phyloP scores from a whole-genome alignment of 805 yeast genomes.

The Tetrapisispora taiwanensis region DNA sequence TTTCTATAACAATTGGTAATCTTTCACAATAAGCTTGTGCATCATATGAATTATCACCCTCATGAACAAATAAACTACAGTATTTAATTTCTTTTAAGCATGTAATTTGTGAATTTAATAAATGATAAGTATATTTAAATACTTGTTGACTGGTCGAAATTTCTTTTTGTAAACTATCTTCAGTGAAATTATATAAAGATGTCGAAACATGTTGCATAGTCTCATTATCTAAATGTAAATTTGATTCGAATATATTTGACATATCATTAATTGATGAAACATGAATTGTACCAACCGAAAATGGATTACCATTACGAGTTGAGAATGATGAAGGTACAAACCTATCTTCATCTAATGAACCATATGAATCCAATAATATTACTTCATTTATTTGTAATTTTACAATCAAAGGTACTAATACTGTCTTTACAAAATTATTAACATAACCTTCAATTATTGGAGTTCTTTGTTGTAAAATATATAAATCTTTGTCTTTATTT shows the following conservation, averaged over 20 bases:
- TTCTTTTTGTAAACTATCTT: constrained; percentile 19
- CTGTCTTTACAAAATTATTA: constrained; percentile 39
- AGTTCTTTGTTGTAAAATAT: constrained; percentile 71
- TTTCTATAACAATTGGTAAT: constrained; percentile 6
- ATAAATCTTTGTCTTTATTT: constrained; percentile 32
- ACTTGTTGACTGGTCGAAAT: constrained; percentile 22
- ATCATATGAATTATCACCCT: constrained; percentile 79
- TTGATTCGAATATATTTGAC: constrained; percentile 14
- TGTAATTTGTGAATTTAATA: constrained; percentile 9
- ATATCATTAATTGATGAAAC: constrained; percentile 17
- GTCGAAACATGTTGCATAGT: constrained; percentile 11
- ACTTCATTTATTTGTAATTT: constrained; percentile 35
- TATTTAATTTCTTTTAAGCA: constrained; percentile 27
- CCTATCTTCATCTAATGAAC: constrained; percentile 33
- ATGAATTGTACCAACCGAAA: constrained; percentile 20
- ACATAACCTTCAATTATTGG: constrained; percentile 67
- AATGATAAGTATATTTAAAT: constrained; percentile 23
- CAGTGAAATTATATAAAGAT: constrained; percentile 16
- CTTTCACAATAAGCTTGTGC: constrained; percentile 33
- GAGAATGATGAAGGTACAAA: not conserved
- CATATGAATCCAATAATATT: constrained; percentile 60
- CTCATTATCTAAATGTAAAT: constrained; percentile 13
- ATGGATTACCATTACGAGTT: constrained; percentile 3
- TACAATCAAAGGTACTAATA: constrained; percentile 41
- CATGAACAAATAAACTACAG: constrained; percentile 60